Evolutionary conservation across 768 basidiomycete genomes (phyloP), one percentile per base, ranked within the genome.

Genomic region (Tephrocybe sp.): DNA sequence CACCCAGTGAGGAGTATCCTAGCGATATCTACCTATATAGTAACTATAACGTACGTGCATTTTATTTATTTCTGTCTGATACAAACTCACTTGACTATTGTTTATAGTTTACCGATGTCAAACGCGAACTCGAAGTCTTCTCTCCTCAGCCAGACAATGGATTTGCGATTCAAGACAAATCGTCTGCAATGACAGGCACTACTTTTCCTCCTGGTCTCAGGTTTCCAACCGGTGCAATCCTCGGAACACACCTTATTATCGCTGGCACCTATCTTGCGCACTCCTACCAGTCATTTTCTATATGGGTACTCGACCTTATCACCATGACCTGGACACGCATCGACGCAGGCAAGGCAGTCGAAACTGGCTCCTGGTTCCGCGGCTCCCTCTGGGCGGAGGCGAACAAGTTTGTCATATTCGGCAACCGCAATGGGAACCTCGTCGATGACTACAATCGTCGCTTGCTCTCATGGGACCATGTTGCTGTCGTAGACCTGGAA

Each of bases 201-300:
- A 80, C 87, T 1, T 88, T 92, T 58, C 96, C 96, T 17, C 96
- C 97, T 0, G 96, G 96, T 11, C 82, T 98, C 39, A 87, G 96
- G 8, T 99, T 99, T 72, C 96, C 96, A 5, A 90, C 93, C 0
- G 96, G 95, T 16, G 92, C 92, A 30, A 85, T 98, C 54, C 73
- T 97, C 6, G 97, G 95, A 26, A 84, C 84, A 30, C 85, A 93
- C 66, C 81, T 99, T 64, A 88, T 99, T 67, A 86, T 98, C 46
- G 93, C 92, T 8, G 96, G 96, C 26, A 96, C 93, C 16, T 97
- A 97, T 64, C 86, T 99, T 51, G 92, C 95, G 0, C 90, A 94
- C 62, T 87, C 88, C 36, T 91, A 90, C 59, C 94, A 96, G 62
- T 92, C 91, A 22, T 99, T 94, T 68, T 94, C 93, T 9, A 89